Percentiles rank a stretch among this genome's conserved stretches.
Conservation (phyloP, 352 stramenopile genomes). For the Phytophthora vignae region DNA sequence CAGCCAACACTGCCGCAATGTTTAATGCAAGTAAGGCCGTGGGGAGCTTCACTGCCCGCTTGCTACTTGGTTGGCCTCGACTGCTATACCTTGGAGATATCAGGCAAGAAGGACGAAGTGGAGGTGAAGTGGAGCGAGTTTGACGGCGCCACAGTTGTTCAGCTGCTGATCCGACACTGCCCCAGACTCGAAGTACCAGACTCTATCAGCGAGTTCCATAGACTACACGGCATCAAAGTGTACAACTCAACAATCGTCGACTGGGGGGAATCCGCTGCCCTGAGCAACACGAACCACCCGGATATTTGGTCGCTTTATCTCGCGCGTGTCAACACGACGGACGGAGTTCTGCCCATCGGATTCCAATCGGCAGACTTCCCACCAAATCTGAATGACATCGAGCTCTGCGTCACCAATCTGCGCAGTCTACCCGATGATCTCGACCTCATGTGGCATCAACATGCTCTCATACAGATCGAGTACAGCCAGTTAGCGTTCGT, state of each 20-base stretch:
- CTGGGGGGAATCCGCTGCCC: conserved; percentile 29
- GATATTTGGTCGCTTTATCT: conserved; percentile 36
- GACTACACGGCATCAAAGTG: conserved; percentile 28
- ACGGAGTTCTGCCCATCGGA: conserved; percentile 27
- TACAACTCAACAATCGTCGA: conserved; percentile 45
- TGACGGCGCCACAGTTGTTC: conserved; percentile 26
- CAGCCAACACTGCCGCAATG: conserved; percentile 16
- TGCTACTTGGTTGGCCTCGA: conserved; percentile 42
- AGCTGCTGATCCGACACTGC: conserved; percentile 44
- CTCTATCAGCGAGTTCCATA: conserved; percentile 21
- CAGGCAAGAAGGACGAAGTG: conserved; percentile 15
- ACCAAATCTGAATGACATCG: conserved; percentile 32
- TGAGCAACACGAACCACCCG: conserved; percentile 15
- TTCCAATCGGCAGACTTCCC: conserved; percentile 42
- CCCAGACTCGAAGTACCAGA: conserved; percentile 25
- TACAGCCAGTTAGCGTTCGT: conserved; percentile 17
- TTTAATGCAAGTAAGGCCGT: conserved; percentile 31
- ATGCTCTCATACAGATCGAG: conserved; percentile 28
- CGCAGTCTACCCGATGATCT: conserved; percentile 33
- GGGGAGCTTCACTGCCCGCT: conserved; percentile 21
- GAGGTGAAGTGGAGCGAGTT: conserved; percentile 17
- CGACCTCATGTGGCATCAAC: conserved; percentile 31
- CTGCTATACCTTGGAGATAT: conserved; percentile 22
- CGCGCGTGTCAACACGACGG: conserved; percentile 31
- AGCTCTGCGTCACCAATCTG: conserved; percentile 46